Conservation (phyloP, 306 rosid species). For the Vicia villosa region DNA sequence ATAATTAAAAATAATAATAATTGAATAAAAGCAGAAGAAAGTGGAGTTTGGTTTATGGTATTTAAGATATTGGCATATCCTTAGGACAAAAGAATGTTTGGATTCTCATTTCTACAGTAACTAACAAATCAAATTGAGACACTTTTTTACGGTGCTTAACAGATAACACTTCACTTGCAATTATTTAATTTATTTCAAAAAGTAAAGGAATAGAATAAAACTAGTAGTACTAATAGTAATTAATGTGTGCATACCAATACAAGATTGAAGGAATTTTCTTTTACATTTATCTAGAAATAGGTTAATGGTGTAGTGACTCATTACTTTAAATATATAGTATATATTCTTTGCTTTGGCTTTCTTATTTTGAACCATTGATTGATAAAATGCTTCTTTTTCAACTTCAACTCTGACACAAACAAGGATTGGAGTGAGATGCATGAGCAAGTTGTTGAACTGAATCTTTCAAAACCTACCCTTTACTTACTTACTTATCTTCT, state of each 20-base stretch:
- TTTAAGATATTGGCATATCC: slow-evolving; percentile 42
- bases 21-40: slow-evolving; percentile 13
- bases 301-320: slow-evolving; percentile 37
- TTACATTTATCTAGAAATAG: slow-evolving; percentile 56
- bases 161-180: slow-evolving; percentile 53
- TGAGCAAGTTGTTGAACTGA: slow-evolving; percentile 53
- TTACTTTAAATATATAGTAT: slow-evolving; percentile 44
- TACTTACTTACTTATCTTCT: slow-evolving; percentile 24
- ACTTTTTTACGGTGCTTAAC: slow-evolving; percentile 51
- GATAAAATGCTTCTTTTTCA: slow-evolving; percentile 49
- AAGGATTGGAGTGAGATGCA: slow-evolving; percentile 52
- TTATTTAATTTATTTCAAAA: background rate
- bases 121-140: slow-evolving; percentile 29
- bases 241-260: slow-evolving; percentile 48
- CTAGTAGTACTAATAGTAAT: slow-evolving; percentile 16
- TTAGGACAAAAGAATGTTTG: slow-evolving; percentile 58
- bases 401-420: slow-evolving; percentile 52
- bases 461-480: slow-evolving; percentile 51
- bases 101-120: slow-evolving; percentile 43
- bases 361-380: slow-evolving; percentile 50
- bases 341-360: slow-evolving; percentile 51
- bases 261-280: slow-evolving; percentile 77
- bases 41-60: slow-evolving; percentile 49
- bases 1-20: too few relatives aligned
- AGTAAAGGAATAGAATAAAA: slow-evolving; percentile 38